Evolutionary conservation across 345 rosid genomes (phyloP).

Genomic region (Euphorbia tirucalli): DNA sequence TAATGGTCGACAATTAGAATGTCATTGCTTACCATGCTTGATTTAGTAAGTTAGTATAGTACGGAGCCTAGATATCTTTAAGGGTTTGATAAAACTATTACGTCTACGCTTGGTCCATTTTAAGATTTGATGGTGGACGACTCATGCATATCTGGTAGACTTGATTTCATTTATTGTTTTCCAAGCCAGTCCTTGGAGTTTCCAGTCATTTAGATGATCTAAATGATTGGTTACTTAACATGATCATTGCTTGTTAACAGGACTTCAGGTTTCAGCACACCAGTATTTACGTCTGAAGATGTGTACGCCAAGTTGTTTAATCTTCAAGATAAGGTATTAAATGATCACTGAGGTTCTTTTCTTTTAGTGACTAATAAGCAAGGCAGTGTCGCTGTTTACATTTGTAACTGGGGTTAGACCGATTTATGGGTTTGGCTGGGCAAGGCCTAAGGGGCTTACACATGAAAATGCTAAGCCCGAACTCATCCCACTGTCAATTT

Average conservation of each 20-base stretch:
- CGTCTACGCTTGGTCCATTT: background rate
- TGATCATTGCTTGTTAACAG: slow-evolving; percentile 33
- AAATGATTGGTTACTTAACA: background rate
- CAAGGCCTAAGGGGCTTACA: too few relatives aligned
- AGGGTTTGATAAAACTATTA: background rate
- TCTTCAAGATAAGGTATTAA: slow-evolving; percentile 79
- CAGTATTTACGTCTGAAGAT: slow-evolving; percentile 79
- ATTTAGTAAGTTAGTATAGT: too few relatives aligned
- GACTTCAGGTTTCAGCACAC: slow-evolving; percentile 50
- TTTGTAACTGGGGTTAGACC: too few relatives aligned
- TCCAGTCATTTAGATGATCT: background rate
- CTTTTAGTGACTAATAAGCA: background rate
- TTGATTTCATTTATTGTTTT: background rate
- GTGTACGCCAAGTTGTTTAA: slow-evolving; percentile 51
- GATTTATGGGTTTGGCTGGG: too few relatives aligned
- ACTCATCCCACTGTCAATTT: too few relatives aligned
- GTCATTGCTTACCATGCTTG: too few relatives aligned
- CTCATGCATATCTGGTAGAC: background rate
- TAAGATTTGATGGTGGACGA: background rate
- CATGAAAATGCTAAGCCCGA: too few relatives aligned
- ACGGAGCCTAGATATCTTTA: background rate
- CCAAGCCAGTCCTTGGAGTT: background rate
- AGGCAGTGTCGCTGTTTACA: too few relatives aligned
- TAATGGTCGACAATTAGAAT: background rate
- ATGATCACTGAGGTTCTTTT: background rate